These are phyloP conservation scores for Plenodomus tracheiphilus DNA, from an alignment of 2,329 filamentous ascomycete genomes.

Conservation along the genomic window DNA sequence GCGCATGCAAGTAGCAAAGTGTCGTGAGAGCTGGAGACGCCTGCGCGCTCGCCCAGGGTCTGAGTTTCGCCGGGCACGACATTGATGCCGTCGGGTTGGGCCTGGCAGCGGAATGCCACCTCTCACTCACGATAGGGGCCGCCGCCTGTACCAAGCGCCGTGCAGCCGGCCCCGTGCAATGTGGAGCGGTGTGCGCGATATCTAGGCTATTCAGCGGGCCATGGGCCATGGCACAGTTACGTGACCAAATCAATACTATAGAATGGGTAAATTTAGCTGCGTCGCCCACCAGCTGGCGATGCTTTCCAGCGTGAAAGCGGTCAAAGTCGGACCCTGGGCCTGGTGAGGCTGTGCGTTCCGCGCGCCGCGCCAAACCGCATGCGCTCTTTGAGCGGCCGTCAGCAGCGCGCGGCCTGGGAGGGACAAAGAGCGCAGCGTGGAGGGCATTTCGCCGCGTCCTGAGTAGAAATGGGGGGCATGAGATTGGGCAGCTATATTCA, in stretches of 20 bases:
- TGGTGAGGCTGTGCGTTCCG: constrained; percentile 30
- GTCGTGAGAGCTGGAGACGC: constrained; percentile 11
- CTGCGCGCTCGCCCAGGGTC: constrained; percentile 12
- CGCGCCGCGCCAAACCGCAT: constrained; percentile 31
- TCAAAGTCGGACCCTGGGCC: constrained; percentile 38
- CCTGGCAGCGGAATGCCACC: background rate
- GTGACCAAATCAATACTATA: constrained; percentile 22
- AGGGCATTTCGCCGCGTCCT: background rate
- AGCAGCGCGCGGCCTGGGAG: constrained; percentile 8
- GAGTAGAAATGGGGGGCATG: constrained; percentile 2
- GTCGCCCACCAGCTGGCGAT: constrained; percentile 23
- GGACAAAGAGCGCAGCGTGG: constrained; percentile 1
- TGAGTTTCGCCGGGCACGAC: constrained; percentile 7
- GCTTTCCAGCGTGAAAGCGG: constrained; percentile 39
- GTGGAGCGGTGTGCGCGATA: constrained; percentile 15
- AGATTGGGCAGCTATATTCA: constrained; percentile 20
- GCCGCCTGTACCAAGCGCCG: background rate
- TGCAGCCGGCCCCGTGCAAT: background rate
- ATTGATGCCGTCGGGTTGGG: constrained; percentile 1
- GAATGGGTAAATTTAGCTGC: constrained; percentile 35
- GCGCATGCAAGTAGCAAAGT: constrained; percentile 24
- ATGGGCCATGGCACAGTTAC: constrained; percentile 1
- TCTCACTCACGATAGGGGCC: constrained; percentile 2
- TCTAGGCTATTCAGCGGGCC: background rate
- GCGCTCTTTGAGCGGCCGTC: constrained; percentile 10